These are phyloP conservation scores for Saccharomycopsis selenospora DNA, from an alignment of 805 yeast genomes.

Conservation along the genomic window DNA sequence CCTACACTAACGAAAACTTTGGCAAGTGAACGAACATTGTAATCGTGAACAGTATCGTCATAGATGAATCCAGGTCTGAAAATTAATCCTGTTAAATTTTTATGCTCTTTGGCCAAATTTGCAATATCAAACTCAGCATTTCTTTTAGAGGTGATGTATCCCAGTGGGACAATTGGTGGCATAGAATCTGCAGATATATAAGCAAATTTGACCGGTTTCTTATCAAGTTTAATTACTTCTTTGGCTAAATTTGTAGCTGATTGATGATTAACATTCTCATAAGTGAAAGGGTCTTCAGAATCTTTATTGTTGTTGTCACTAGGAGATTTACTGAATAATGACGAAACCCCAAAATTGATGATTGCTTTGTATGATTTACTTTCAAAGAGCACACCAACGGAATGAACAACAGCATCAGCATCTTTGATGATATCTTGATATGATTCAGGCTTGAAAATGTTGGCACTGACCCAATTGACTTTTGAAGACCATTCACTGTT, in stretches of 20 bases:
- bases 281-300: slow-evolving; percentile 30
- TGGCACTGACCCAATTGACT: slow-evolving; percentile 61
- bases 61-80: slow-evolving; percentile 1
- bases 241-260: slow-evolving; percentile 10
- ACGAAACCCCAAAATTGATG: background rate
- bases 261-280: slow-evolving; percentile 44
- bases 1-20: background rate
- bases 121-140: slow-evolving; percentile 55
- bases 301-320: slow-evolving; percentile 61
- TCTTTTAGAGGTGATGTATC: slow-evolving; percentile 69
- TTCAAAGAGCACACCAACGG: slow-evolving; percentile 71
- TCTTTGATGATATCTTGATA: slow-evolving; percentile 42
- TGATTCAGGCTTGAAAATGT: slow-evolving; percentile 57
- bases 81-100: background rate
- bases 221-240: slow-evolving; percentile 17
- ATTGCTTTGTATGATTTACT: slow-evolving; percentile 58
- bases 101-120: background rate
- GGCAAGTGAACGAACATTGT: background rate
- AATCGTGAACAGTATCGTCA: background rate
- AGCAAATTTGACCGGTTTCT: slow-evolving; percentile 43
- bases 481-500: slow-evolving; percentile 43
- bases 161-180: slow-evolving; percentile 59
- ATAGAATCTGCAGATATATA: slow-evolving; percentile 69
- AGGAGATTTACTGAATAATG: slow-evolving; percentile 25
- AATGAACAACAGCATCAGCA: slow-evolving; percentile 68